These are phyloP conservation scores for Phylloporus rhodoxanthus DNA, from an alignment of 768 basidiomycete species.

Conservation along the genomic window DNA sequence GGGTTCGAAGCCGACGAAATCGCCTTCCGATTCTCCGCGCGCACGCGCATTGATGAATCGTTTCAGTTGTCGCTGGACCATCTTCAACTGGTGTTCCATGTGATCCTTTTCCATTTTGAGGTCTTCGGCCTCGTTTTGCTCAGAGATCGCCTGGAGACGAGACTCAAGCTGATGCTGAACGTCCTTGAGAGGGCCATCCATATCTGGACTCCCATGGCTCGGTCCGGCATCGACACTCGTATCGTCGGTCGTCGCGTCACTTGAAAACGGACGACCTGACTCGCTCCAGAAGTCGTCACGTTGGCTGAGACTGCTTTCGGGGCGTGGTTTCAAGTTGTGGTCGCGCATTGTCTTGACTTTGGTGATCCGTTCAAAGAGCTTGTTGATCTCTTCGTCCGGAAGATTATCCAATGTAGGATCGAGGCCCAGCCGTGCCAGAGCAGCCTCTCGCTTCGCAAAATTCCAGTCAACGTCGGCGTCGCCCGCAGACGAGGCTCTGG, in stretches of 20 bases:
- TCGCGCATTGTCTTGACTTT: constrained; percentile 86
- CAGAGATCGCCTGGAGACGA: constrained; percentile 54
- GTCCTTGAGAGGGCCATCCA: constrained; percentile 59
- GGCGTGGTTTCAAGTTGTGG: constrained; percentile 71
- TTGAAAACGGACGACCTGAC: constrained; percentile 70
- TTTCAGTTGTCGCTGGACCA: constrained; percentile 79
- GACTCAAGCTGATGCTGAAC: constrained; percentile 73
- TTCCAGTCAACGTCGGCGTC: constrained; percentile 88
- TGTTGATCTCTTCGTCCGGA: constrained; percentile 92
- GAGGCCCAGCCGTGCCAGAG: constrained; percentile 75
- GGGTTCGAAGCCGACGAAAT: constrained; percentile 65
- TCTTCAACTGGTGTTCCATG: constrained; percentile 81
- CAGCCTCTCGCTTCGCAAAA: constrained; percentile 94
- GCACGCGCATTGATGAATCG: constrained; percentile 71
- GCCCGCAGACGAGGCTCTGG: constrained; percentile 63
- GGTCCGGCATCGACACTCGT: constrained; percentile 71
- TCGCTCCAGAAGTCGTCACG: constrained; percentile 89
- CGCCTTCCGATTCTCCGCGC: constrained; percentile 66
- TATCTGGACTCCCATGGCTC: constrained; percentile 58
- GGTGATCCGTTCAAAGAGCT: constrained; percentile 89
- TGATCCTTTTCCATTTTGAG: constrained; percentile 87
- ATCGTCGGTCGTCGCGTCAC: constrained; percentile 79
- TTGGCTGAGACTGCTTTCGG: constrained; percentile 84
- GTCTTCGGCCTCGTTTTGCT: constrained; percentile 76
- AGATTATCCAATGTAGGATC: constrained; percentile 89